Evolutionary conservation across 306 rosid species (phyloP), one percentile per base, ranked within the genome.

Genomic region (Cicer judaicum): DNA sequence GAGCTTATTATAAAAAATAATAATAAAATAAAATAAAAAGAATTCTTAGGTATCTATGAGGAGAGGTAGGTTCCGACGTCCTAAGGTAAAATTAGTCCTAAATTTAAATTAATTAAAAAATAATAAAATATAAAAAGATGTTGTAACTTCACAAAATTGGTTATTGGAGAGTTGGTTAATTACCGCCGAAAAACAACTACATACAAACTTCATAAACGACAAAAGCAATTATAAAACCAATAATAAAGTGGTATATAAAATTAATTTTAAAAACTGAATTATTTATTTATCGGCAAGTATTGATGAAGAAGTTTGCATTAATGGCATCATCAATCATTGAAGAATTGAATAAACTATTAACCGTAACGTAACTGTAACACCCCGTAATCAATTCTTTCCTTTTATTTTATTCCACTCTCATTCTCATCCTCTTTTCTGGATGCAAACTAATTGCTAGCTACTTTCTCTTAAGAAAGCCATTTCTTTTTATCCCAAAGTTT

Each of bases 261-360:
- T 24, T 24, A 7, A 5, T 64, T 3, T 60, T 46, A 72, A 67
- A 40, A 52, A 48, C 7, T 15, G 0, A 39, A 53, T 65, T 38
- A 50, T 76, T 50, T 29, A 14, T 60, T 19, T 50, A 48, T 72
- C 24, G 54, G 29, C 8, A 36, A 36, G 11, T 54, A 62, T 48
- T 76, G 15, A 61, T 41, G 14, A 62, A 41, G 44, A 41, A 48
- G 78, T 73, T 80, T 72, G 63, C 80, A 16, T 43, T 7, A 67
- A 14, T 11, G 14, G 12, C 36, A 15, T 11, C 73, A 60, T 70
- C 42, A 81, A 81, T 56, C 75, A 80, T 77, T 77, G 79, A 40
- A 68, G 80, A 73, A 77, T 36, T 77, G 61, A 68, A 64, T 46
- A 72, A 84, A 80, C 42, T 75, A 81, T 76, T 81, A 68, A 49